A percentile compares a stretch with the other conserved stretches of the same genome.
Evolutionary conservation across 129 eudicot genomes (phyloP).

Genomic region (Cynara cardunculus): DNA sequence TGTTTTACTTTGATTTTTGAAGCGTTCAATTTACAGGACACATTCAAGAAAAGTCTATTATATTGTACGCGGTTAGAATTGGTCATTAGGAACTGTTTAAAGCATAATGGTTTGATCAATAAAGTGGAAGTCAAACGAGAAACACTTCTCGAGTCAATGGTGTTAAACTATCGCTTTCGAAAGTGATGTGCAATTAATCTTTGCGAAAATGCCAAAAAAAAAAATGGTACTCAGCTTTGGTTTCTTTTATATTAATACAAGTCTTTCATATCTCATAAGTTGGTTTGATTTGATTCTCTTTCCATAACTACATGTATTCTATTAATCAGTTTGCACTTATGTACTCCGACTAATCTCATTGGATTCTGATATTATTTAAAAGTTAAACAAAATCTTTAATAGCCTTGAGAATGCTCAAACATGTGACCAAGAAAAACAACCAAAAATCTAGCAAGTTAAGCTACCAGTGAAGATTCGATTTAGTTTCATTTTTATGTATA

Average conservation of each 20-base stretch:
- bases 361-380: no score
- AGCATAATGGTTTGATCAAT: neutral
- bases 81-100: constrained; percentile 6
- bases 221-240: neutral
- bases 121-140: neutral
- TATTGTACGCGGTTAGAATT: constrained; percentile 1
- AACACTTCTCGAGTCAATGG: constrained; percentile 11
- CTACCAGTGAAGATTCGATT: no score
- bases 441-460: neutral
- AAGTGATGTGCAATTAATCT: constrained; percentile 3
- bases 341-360: neutral
- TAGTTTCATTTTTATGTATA: no score
- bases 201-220: neutral
- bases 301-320: neutral
- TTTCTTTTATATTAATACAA: neutral
- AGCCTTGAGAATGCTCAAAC: neutral
- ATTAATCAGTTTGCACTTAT: neutral
- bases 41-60: neutral
- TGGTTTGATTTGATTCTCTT: neutral
- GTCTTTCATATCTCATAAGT: neutral
- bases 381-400: neutral
- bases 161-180: constrained; percentile 15
- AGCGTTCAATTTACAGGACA: constrained; percentile 17
- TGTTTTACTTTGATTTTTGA: constrained; percentile 1
- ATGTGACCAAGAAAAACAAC: no score